phyloP scores from a whole-genome alignment of 768 basidiomycete genomes.

The Mycena indigotica region DNA sequence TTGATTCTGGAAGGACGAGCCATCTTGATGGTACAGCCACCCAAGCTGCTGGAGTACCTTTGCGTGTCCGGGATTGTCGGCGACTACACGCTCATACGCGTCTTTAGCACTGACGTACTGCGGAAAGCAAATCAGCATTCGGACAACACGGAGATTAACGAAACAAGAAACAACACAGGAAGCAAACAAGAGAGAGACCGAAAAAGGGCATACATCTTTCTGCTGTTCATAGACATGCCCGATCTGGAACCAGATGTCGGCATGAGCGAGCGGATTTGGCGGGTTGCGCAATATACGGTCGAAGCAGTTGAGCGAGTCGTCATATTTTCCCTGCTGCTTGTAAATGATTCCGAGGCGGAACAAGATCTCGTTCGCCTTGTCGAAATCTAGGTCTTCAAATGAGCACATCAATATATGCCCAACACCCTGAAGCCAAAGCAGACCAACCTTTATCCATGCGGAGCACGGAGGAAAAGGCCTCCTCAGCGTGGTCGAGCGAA shows the following conservation, averaged over 20 bases:
- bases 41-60: slow-evolving; percentile 98
- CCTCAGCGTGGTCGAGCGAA: slow-evolving; percentile 97
- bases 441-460: slow-evolving; percentile 93
- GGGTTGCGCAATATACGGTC: slow-evolving; percentile 96
- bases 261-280: slow-evolving; percentile 91
- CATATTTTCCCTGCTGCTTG: slow-evolving; percentile 96
- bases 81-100: slow-evolving; percentile 93
- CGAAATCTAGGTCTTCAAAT: slow-evolving; percentile 74
- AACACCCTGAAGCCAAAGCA: slow-evolving; percentile 21
- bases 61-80: slow-evolving; percentile 90
- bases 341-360: slow-evolving; percentile 99
- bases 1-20: slow-evolving; percentile 93
- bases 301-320: slow-evolving; percentile 88
- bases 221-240: slow-evolving; percentile 98
- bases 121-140: slow-evolving; percentile 9
- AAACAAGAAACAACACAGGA: slow-evolving; percentile 20
- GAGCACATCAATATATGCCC: slow-evolving; percentile 26
- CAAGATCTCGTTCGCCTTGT: slow-evolving; percentile 98
- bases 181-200: neutral
- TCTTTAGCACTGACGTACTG: slow-evolving; percentile 90
- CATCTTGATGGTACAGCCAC: slow-evolving; percentile 96
- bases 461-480: slow-evolving; percentile 94
- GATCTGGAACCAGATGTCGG: slow-evolving; percentile 99
- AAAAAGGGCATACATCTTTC: slow-evolving; percentile 73
- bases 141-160: no score